These are phyloP conservation scores for Omphalea diandra DNA, from an alignment of 441 rosid genomes.

Conservation along the genomic window DNA sequence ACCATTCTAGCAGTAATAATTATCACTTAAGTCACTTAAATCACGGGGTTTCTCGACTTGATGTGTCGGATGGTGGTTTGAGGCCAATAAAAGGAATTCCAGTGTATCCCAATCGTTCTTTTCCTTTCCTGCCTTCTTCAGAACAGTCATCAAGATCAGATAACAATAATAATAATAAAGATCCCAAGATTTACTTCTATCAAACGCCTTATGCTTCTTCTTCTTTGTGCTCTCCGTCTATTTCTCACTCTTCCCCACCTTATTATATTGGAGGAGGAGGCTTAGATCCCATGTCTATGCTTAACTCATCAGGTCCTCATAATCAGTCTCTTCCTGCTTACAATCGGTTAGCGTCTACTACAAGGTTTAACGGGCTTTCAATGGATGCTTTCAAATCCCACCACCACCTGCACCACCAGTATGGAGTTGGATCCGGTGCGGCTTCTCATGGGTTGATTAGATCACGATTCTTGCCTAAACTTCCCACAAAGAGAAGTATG, in stretches of 20 bases:
- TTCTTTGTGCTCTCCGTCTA: too few species aligned
- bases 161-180: slow-evolving; percentile 28
- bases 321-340: slow-evolving; percentile 22
- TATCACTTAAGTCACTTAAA: slow-evolving; percentile 23
- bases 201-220: slow-evolving; percentile 35
- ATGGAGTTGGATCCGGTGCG: slow-evolving; percentile 47
- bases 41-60: slow-evolving; percentile 37
- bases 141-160: too few species aligned
- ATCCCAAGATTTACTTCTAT: slow-evolving; percentile 40
- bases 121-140: slow-evolving; percentile 45
- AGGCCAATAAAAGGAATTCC: slow-evolving; percentile 84
- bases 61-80: slow-evolving; percentile 40
- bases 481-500: slow-evolving; percentile 68
- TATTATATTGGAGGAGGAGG: slow-evolving; percentile 22
- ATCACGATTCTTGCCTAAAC: slow-evolving; percentile 68
- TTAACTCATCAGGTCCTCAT: slow-evolving; percentile 15
- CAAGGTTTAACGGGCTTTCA: slow-evolving; percentile 50
- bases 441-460: slow-evolving; percentile 45
- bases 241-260: slow-evolving; percentile 17
- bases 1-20: slow-evolving; percentile 3
- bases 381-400: slow-evolving; percentile 38
- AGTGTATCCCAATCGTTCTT: slow-evolving; percentile 65
- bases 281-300: slow-evolving; percentile 27
- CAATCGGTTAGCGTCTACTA: slow-evolving; percentile 33
- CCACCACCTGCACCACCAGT: slow-evolving; percentile 37